phyloP scores from a whole-genome alignment of 805 yeast species.

The Myxozyma sirexii region DNA sequence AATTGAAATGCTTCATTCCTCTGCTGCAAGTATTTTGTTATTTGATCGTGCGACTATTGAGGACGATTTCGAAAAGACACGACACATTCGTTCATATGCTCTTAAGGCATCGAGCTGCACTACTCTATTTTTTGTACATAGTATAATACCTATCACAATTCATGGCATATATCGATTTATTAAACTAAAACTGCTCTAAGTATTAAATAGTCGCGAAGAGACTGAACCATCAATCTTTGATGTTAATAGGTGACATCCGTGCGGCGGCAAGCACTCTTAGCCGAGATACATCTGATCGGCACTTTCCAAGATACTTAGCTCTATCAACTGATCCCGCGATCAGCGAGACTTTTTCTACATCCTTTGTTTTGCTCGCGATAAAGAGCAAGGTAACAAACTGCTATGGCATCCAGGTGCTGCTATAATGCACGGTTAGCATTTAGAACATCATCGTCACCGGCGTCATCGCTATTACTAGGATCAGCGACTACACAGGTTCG shows the following conservation, averaged over 20 bases:
- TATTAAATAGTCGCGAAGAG: no score
- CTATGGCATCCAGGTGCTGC: conserved; percentile 3
- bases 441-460: conserved; percentile 1
- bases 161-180: background rate
- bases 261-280: background rate
- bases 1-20: no score
- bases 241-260: background rate
- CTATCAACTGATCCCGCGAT: background rate
- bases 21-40: no score
- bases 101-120: background rate
- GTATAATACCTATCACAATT: background rate
- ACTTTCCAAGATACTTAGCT: background rate
- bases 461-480: background rate
- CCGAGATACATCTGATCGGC: background rate
- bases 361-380: background rate
- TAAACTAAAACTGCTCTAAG: no score
- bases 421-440: background rate
- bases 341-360: background rate
- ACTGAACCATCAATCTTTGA: no score
- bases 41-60: no score
- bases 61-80: no score
- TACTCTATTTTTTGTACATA: conserved; percentile 4
- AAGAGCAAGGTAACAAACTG: background rate
- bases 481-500: background rate
- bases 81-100: background rate